phyloP scores from a whole-genome alignment of 257 asterid species.

The Ophiorrhiza pumila region DNA sequence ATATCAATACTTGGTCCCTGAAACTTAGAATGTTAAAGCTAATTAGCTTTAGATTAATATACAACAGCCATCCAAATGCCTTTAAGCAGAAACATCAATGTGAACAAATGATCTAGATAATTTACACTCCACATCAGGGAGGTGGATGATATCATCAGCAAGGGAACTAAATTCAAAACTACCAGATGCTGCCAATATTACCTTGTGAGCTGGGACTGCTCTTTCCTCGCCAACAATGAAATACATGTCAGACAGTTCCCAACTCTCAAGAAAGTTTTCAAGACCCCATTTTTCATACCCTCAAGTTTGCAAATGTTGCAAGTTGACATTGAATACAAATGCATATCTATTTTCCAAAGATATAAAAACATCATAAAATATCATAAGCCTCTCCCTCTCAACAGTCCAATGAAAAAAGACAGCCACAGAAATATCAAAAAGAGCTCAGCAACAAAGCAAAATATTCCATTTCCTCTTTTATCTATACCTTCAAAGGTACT shows the following conservation, averaged over 20 bases:
- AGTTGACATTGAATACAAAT: too few species aligned
- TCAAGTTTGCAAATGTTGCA: too few species aligned
- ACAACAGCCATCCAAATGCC: background rate
- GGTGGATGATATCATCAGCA: conserved; percentile 48
- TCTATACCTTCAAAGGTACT: conserved; percentile 74
- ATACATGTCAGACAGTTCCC: conserved; percentile 77
- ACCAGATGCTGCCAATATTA: conserved; percentile 77
- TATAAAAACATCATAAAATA: background rate
- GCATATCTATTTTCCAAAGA: too few species aligned
- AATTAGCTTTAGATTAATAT: background rate
- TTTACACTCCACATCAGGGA: conserved; percentile 36
- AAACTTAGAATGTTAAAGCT: background rate
- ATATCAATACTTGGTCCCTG: background rate
- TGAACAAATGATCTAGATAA: background rate
- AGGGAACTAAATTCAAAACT: conserved; percentile 43
- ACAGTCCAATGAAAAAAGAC: background rate
- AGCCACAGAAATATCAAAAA: conserved; percentile 11
- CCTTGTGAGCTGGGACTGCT: conserved; percentile 83
- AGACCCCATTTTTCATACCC: conserved; percentile 78
- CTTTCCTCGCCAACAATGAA: conserved; percentile 81
- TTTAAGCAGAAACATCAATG: background rate
- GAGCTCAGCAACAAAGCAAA: conserved; percentile 10
- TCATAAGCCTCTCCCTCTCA: background rate
- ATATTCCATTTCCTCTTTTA: conserved; percentile 2
- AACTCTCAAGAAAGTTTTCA: conserved; percentile 67